phyloP scores from a whole-genome alignment of 495 filamentous ascomycete genomes.

The Podospora sp. region DNA sequence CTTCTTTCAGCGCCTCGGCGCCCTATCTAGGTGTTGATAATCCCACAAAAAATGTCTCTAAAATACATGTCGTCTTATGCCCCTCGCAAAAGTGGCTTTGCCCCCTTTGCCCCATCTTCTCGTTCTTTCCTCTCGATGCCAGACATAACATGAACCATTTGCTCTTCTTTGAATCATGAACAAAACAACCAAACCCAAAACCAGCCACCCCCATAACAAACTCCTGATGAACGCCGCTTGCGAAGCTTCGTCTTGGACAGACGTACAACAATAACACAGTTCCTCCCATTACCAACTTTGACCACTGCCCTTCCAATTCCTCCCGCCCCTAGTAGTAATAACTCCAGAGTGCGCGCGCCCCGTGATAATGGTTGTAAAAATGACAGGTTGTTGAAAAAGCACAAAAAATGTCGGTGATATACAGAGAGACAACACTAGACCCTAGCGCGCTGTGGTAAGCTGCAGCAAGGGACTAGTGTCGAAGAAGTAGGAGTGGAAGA shows the following conservation, averaged over 20 bases:
- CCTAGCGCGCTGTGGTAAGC: no score
- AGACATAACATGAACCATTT: neutral
- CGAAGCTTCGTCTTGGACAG: neutral
- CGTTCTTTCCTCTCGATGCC: neutral
- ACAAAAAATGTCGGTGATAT: neutral
- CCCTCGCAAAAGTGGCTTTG: no score
- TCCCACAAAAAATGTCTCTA: neutral
- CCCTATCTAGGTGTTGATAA: neutral
- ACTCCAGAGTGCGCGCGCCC: neutral
- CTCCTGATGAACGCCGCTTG: slow-evolving; percentile 4
- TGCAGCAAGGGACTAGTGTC: no score
- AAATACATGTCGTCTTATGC: neutral
- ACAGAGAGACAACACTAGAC: neutral
- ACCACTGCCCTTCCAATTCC: neutral
- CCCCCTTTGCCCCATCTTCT: no score
- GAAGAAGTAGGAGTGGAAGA: neutral
- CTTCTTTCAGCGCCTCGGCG: neutral
- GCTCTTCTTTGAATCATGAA: neutral
- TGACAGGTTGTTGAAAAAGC: neutral
- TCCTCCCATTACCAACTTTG: neutral
- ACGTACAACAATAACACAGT: neutral
- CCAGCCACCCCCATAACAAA: neutral
- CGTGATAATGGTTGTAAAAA: neutral
- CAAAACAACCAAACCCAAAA: no score
- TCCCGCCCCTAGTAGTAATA: neutral